These are phyloP conservation scores for Domatiomyces globalis DNA, from an alignment of 2,329 filamentous ascomycete species.

Conservation along the genomic window DNA sequence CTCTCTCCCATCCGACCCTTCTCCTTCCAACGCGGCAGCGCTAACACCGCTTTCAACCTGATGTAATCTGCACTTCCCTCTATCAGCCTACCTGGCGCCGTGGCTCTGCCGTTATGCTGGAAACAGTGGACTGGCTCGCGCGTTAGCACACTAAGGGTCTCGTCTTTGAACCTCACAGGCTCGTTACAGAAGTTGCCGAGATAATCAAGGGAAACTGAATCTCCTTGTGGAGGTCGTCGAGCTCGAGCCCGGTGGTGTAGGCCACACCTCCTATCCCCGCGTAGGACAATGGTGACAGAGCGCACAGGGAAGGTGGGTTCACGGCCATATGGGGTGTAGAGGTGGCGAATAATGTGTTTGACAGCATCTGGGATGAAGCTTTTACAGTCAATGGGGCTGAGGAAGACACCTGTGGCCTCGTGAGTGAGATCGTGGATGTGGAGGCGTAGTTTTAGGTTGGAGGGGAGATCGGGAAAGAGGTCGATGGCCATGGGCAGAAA, in stretches of 20 bases:
- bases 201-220: constrained; percentile 77
- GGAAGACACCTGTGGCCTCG: constrained; percentile 51
- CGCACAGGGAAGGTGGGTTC: constrained; percentile 43
- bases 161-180: constrained; percentile 24
- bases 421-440: constrained; percentile 33
- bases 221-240: constrained; percentile 80
- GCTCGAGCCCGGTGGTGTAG: constrained; percentile 67
- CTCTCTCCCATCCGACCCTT: constrained; percentile 32
- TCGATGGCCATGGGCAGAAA: constrained; percentile 1
- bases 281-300: constrained; percentile 70
- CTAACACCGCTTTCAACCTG: constrained; percentile 55
- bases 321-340: constrained; percentile 43
- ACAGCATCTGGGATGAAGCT: constrained; percentile 50
- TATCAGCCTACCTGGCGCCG: constrained; percentile 59
- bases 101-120: constrained; percentile 55
- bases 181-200: constrained; percentile 30
- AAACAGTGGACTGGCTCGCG: constrained; percentile 95
- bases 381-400: constrained; percentile 49
- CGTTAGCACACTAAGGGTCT: constrained; percentile 70
- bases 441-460: constrained; percentile 15
- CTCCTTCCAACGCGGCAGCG: constrained; percentile 70
- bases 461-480: constrained; percentile 4
- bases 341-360: constrained; percentile 51
- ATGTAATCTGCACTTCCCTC: constrained; percentile 94
- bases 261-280: constrained; percentile 69